Conservation (phyloP, 768 basidiomycete genomes). For the Kondoa malvinella region DNA sequence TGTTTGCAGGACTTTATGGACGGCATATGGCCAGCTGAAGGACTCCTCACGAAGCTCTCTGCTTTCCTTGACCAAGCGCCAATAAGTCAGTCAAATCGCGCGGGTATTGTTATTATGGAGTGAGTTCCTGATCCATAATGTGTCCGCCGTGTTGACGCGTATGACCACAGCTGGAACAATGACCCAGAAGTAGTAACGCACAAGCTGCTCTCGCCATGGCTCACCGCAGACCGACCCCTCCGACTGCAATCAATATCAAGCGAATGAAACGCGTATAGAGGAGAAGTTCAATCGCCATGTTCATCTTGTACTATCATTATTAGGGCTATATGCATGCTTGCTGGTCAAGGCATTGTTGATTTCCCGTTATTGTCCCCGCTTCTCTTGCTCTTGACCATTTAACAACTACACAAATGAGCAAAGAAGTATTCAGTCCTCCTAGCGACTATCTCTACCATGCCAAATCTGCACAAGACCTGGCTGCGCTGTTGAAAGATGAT, state of each 20-base stretch:
- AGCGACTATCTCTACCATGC: neutral
- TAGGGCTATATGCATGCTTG: neutral
- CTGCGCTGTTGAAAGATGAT: slow-evolving; percentile 10
- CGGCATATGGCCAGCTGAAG: neutral
- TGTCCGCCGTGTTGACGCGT: neutral
- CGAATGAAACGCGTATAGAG: neutral
- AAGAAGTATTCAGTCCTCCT: neutral
- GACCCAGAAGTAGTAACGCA: neutral
- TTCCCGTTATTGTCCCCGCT: neutral
- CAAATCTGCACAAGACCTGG: neutral
- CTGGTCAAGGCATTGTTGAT: neutral
- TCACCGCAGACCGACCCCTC: neutral
- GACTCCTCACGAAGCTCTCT: neutral
- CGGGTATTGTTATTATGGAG: neutral
- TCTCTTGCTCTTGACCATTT: neutral
- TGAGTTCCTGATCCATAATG: neutral
- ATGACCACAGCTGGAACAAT: neutral
- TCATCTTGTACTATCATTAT: neutral
- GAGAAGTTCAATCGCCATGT: no score
- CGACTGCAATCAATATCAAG: neutral
- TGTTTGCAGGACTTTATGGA: neutral
- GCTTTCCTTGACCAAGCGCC: neutral
- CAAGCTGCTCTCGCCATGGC: neutral
- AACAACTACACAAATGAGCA: neutral
- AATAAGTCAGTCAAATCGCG: neutral